Evolutionary conservation across 176 grass and related monocot genomes (phyloP), one percentile per base, ranked within the genome.

Genomic region (Oryza meridionalis): DNA sequence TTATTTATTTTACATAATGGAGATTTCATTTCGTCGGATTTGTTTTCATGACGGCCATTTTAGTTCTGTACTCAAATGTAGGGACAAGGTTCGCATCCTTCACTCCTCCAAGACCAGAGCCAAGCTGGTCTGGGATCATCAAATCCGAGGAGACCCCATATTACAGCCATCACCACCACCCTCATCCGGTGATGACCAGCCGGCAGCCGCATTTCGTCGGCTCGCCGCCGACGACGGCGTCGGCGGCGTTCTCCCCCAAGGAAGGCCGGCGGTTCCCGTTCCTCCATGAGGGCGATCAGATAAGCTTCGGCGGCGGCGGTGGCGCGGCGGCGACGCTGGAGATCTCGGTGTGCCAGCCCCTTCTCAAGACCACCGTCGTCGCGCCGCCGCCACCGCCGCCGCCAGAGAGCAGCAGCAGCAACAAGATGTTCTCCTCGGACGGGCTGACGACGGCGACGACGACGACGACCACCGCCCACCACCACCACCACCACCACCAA

Each of bases 181-280:
- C 38, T 62, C 58, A 62, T 15, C 86, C 81, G 29, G 16, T 72
- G 0, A 78, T 91, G 8, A 78, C 69, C 65, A 80, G n/a, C 58
- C 77, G 84, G 70, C 84, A 82, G 11, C 29, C 29, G 2, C 67
- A 83, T 21, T 80, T 94, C 43, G 22, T 27, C 8, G 83, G 85
- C 75, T 81, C 74, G n/a, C n/a, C 58, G 8, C 4, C 58, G n/a
- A 8, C 58, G 58, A 2, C 11, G 9, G 5, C 55, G 55, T 7
- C 51, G 17, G 3, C 13, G 12, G 6, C 51, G 1, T 58, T 58
- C 53, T 58, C 53, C 19, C 19, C 53, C 17, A 92, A 88, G 45
- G 93, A 95, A 75, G 69, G 88, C 59, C 87, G 87, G 85, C 82
- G 80, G 26, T 92, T 92, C 44, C 90, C 93, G 3, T 92, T 95